Conservation (phyloP, 1,284 basidiomycete genomes). For the Malassezia sp. region DNA sequence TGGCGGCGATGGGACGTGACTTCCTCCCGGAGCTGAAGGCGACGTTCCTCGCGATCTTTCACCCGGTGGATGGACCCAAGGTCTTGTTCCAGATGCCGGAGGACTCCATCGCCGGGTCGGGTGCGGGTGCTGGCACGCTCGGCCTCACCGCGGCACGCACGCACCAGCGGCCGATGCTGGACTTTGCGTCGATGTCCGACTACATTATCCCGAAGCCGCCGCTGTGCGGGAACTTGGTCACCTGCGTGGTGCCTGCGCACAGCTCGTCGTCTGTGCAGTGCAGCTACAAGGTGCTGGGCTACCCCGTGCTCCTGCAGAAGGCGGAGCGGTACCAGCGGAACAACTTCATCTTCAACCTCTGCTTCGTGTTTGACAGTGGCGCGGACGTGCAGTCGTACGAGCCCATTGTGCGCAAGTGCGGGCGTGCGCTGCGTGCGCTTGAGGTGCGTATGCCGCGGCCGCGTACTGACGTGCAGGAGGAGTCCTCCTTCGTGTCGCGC, state of each 20-base stretch:
- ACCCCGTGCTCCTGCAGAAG: constrained; percentile 34
- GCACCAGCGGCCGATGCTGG: constrained; percentile 48
- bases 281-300: constrained; percentile 38
- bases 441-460: constrained; percentile 57
- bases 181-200: constrained; percentile 80
- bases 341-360: constrained; percentile 79
- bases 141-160: constrained; percentile 33
- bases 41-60: constrained; percentile 77
- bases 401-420: constrained; percentile 86
- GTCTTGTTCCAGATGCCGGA: constrained; percentile 83
- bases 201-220: constrained; percentile 82
- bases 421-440: constrained; percentile 69
- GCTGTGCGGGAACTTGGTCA: constrained; percentile 78
- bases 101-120: constrained; percentile 55
- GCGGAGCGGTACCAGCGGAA: constrained; percentile 37
- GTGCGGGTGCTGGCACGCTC: constrained; percentile 43
- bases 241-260: constrained; percentile 28
- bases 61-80: constrained; percentile 66
- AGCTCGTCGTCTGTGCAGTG: constrained; percentile 1
- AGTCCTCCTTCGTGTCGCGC: constrained; percentile 73
- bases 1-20: constrained; percentile 26
- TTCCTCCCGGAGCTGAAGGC: constrained; percentile 59
- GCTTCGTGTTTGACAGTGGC: constrained; percentile 75
- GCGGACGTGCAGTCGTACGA: constrained; percentile 90
- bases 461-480: constrained; percentile 57